Evolutionary conservation across 805 yeast genomes (phyloP), one percentile per base, ranked within the genome.

Genomic region (Cyberlindnera samutprakarnensis): DNA sequence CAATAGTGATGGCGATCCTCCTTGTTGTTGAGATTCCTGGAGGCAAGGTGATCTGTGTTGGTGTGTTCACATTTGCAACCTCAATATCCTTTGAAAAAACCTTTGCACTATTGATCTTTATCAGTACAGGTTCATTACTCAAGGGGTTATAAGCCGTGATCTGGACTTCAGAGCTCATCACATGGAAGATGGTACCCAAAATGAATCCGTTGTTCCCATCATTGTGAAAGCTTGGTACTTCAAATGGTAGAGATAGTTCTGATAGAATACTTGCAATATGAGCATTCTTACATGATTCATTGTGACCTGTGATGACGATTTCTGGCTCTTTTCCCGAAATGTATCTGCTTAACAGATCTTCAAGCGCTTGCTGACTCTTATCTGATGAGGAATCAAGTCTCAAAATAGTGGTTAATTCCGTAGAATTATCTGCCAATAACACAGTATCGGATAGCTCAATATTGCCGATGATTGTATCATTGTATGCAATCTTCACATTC

Each of bases 101-200:
- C 31, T 58, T 61, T 2, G 72, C 78, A 23, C 60, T 60, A 14
- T 57, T 37, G 14, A 76, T 53, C 8, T 54, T 54, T 11, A 71
- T 51, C n/a, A 53, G 43, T 1, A 70, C 51, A 12, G 61, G 67
- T n/a, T 61, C 49, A 43, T 76, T 74, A 5, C 40, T 34, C 2
- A 76, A 43, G 2, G 84, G 84, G 42, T 76, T 76, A 50, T 48
- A 71, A 0, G 75, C 56, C 1, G 67, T 64, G 35, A 76, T 46
- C 42, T 74, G 78, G 5, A 73, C 61, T 28, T 73, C 75, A 1
- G 77, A 68, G 0, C 68, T 56, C 54, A 75, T 54, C 4, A 76
- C 41, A 49, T 76, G 80, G 54, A 76, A 66, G 0, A 70, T 70
- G 5, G 72, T 62, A 12, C 62, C 66, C 1, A 68, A 32, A 6